Base-by-base conservation (phyloP, 1,284 basidiomycete species). In the Butyriboletus appendiculatus region DNA sequence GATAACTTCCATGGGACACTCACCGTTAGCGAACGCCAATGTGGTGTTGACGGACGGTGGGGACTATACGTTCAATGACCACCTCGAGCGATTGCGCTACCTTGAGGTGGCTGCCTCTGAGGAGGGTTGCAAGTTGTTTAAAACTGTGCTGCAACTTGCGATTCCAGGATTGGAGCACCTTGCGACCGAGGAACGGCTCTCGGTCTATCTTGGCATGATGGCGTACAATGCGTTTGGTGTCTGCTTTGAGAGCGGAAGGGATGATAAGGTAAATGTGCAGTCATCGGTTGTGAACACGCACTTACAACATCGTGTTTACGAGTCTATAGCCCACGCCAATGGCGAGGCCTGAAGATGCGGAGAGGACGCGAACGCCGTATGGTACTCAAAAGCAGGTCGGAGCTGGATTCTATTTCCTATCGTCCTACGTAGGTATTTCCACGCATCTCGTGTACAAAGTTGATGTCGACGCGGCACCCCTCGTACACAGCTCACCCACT, bases 331-430 rank as follows among this genome's bases (percentile, higher is more conserved):
- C 84, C 26, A 61, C 60, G 41, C 69, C 79, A 10, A 67, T 65
- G 1, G 74, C 70, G 41, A 79, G 81, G 35, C 84, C 86, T 2
- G 88, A 90, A 68, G 81, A 88, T 48, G 66, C 80, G 32, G 88
- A 91, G 65, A 78, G 79, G 64, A 88, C 88, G 1, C 84, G 90
- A 50, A 90, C 87, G 4, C 84, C 88, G 2, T 74, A 80, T 53
- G 90, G 90, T 43, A 90, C 88, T 4, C 73, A 80, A 41, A 84
- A 79, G 34, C 90, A 92, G 72, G 73, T 89, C 50, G 90, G 90
- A 47, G 78, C 78, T 50, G 90, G 84, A 15, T 74, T 92, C 61
- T 92, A 89, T 69, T 75, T 81, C 24, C 77, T 92, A 45, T 90
- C 90, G 3, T 81, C 89, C 37, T 91, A 92, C 69, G 85, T 83